Evolutionary conservation across 805 yeast species (phyloP).

Genomic region (Metschnikowia dekortorum): DNA sequence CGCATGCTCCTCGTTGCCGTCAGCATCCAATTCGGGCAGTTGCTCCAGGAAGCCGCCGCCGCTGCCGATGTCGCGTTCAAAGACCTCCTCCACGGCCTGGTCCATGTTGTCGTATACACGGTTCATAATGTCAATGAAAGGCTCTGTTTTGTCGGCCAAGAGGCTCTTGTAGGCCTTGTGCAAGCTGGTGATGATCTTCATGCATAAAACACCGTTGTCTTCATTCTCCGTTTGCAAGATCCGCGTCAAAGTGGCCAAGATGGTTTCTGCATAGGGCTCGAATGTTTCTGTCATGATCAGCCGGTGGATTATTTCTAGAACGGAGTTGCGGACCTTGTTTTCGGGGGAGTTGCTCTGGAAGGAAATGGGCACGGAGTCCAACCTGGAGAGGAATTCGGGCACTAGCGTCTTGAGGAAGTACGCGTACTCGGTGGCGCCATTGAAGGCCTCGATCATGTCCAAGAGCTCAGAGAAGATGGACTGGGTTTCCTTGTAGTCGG

Average conservation of each 20-base stretch:
- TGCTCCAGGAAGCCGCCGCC: conserved; percentile 3
- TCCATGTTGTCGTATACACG: conserved; percentile 78
- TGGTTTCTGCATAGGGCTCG: conserved; percentile 59
- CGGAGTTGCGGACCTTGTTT: conserved; percentile 69
- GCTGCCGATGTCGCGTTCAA: conserved; percentile 31
- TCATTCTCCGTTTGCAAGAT: conserved; percentile 79
- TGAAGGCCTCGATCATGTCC: conserved; percentile 81
- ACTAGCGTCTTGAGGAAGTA: conserved; percentile 64
- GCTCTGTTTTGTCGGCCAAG: conserved; percentile 66
- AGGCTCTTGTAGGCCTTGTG: conserved; percentile 78
- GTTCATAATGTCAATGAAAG: conserved; percentile 72
- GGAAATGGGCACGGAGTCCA: conserved; percentile 69
- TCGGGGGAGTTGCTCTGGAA: conserved; percentile 64
- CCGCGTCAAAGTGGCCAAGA: conserved; percentile 55
- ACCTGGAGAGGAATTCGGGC: conserved; percentile 62
- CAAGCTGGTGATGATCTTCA: conserved; percentile 79
- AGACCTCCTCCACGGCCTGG: conserved; percentile 64
- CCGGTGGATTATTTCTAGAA: conserved; percentile 76
- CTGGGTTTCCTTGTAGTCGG: conserved; percentile 58
- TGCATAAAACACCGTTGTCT: conserved; percentile 87
- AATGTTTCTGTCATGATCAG: conserved; percentile 79
- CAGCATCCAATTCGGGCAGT: conserved; percentile 11
- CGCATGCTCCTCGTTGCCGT: conserved; percentile 27
- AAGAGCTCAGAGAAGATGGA: conserved; percentile 75
- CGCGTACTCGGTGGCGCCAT: conserved; percentile 77